Base-by-base conservation (phyloP, 257 asterid genomes). In the Solanum sejunctum region DNA sequence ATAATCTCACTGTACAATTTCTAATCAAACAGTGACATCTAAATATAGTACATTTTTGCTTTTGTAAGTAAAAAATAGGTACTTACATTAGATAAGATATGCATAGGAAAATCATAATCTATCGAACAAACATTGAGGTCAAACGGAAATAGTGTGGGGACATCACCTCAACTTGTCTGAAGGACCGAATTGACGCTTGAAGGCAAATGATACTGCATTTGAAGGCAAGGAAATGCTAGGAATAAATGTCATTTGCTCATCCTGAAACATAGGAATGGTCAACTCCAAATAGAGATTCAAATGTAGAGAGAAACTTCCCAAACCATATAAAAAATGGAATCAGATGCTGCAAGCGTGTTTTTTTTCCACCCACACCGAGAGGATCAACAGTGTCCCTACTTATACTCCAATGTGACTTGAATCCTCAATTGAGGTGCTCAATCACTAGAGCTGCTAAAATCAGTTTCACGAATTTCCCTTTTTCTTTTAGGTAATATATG, bases 161-260 rank as follows among this genome's bases (percentile, higher is more conserved):
- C 39, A 69, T 83, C 86, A 94, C 99, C 99, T 96, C 92, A 92
- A 87, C 93, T 96, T 96, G 91, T 94, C 98, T 17, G 93, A 89
- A 66, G 97, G 97, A 86, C 93, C 89, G 87, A 94, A 91, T 85
- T 92, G 91, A 83, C 99, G 92, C 90, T 96, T 96, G 86, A 96
- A 95, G 82, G 97, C 93, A 86, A 94, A 91, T 45, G 97, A 91
- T 21, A 96, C 1, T 32, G 91, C 92, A 87, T 96, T 93, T 67
- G 98, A 94, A 69, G 99, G 99, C 90, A 96, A 86, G 75, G 93
- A 92, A 79, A 96, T 88, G 84, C 90, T 91, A 2, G 99, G 99
- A 89, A 93, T 86, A 88, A 96, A 91, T 18, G 97, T 80, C 94
- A 96, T 60, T 92, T 96, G 95, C 94, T 91, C 97, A 88, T 96